Evolutionary conservation across 2,329 filamentous ascomycete genomes (phyloP).

Genomic region (Fusarium sp.): DNA sequence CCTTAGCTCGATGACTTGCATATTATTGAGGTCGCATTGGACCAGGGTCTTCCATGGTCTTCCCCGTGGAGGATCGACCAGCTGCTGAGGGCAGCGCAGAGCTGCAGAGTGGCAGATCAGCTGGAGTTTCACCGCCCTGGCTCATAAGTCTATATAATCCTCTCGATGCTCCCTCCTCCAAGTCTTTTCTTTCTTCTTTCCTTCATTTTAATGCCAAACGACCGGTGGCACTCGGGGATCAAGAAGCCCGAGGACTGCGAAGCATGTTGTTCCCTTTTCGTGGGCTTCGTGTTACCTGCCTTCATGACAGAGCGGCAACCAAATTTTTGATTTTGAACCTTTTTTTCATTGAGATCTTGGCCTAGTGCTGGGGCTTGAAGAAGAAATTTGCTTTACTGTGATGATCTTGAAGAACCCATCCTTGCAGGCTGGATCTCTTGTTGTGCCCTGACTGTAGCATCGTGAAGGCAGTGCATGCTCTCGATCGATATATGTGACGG

Average conservation of each 20-base stretch:
- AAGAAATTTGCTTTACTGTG: constrained; percentile 13
- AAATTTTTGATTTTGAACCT: constrained; percentile 30
- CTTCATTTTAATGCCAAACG: constrained; percentile 1
- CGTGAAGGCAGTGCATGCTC: neutral
- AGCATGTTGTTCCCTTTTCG: neutral
- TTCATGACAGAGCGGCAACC: neutral
- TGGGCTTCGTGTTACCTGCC: neutral
- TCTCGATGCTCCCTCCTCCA: neutral
- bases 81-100: neutral
- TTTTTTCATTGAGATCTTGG: constrained; percentile 39
- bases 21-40: neutral
- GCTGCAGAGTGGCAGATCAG: constrained; percentile 28
- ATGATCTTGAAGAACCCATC: neutral
- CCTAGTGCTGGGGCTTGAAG: constrained; percentile 35
- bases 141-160: neutral
- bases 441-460: neutral
- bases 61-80: neutral
- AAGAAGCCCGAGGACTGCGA: constrained; percentile 23
- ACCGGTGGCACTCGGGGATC: constrained; percentile 24
- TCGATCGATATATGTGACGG: neutral
- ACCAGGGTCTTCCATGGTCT: neutral
- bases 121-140: constrained; percentile 15
- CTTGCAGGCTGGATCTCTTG: neutral
- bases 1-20: neutral
- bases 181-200: neutral